These are phyloP conservation scores for Galerina sulciceps DNA, from an alignment of 768 basidiomycete species.

Conservation along the genomic window DNA sequence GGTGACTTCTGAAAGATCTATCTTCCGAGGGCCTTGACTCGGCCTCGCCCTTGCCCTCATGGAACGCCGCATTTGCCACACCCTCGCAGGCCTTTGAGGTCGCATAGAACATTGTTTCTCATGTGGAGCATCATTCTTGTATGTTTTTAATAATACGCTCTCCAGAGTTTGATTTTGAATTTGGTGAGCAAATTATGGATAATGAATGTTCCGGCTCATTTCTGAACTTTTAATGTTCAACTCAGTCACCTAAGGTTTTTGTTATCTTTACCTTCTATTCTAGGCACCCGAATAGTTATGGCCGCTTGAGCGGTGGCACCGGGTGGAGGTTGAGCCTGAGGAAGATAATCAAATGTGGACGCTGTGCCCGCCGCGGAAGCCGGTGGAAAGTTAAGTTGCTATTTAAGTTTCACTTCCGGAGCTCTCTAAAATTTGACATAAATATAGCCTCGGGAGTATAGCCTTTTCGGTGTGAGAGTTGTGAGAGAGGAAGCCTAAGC, in stretches of 20 bases:
- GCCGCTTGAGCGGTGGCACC: neutral
- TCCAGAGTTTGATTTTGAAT: neutral
- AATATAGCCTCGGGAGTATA: neutral
- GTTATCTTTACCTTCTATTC: neutral
- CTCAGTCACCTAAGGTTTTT: neutral
- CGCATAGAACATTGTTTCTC: slow-evolving; percentile 13
- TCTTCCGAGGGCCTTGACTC: neutral
- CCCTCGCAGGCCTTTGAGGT: neutral
- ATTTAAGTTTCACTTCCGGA: neutral
- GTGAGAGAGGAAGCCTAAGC: neutral
- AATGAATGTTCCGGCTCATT: neutral
- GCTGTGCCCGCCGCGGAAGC: neutral
- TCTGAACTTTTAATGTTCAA: too few relatives aligned
- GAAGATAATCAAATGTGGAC: neutral
- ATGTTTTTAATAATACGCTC: neutral
- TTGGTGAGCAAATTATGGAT: neutral
- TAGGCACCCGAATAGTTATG: slow-evolving; percentile 1
- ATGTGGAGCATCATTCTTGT: slow-evolving; percentile 30
- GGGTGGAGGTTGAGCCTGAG: neutral
- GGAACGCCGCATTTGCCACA: neutral
- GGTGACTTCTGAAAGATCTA: neutral
- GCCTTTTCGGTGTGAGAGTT: neutral
- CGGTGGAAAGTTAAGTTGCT: neutral
- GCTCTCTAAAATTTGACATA: neutral
- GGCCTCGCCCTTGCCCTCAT: neutral